phyloP scores from a whole-genome alignment of 192 early-diverging fungal species.

The Anaeromyces robustus region DNA sequence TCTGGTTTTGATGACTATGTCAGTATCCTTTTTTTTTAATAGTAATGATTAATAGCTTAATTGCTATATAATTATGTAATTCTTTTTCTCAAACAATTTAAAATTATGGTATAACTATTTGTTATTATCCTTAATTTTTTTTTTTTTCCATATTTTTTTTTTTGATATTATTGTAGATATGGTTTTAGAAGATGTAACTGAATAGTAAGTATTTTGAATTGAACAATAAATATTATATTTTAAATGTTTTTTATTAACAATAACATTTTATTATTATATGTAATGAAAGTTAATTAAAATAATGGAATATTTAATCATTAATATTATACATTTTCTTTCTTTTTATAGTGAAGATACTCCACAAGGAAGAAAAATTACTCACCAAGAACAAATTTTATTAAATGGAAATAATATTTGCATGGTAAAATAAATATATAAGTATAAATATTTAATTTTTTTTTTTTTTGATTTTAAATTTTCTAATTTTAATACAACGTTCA shows the following conservation, averaged over 20 bases:
- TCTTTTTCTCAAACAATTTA: no score
- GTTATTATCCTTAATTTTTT: not conserved
- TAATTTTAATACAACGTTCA: no score
- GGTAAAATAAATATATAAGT: constrained; percentile 20
- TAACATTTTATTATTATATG: no score
- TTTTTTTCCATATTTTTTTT: not conserved
- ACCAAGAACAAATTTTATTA: constrained; percentile 77
- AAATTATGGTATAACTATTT: no score
- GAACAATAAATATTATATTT: no score
- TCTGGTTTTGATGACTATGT: constrained; percentile 98
- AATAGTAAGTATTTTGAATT: constrained; percentile 63
- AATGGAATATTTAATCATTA: no score
- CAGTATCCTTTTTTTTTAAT: constrained; percentile 40
- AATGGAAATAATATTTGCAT: constrained; percentile 98
- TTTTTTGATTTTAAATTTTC: no score
- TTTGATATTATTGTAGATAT: constrained; percentile 42
- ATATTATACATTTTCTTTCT: no score
- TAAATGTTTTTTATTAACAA: no score
- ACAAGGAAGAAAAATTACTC: constrained; percentile 55
- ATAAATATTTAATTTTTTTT: no score
- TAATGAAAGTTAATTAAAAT: no score
- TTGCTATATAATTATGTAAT: not conserved
- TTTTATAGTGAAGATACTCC: constrained; percentile 55
- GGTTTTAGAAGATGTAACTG: constrained; percentile 93
- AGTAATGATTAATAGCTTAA: not conserved